Conservation (phyloP, 2,329 filamentous ascomycete genomes). For the Pseudogymnoascus verrucosus region DNA sequence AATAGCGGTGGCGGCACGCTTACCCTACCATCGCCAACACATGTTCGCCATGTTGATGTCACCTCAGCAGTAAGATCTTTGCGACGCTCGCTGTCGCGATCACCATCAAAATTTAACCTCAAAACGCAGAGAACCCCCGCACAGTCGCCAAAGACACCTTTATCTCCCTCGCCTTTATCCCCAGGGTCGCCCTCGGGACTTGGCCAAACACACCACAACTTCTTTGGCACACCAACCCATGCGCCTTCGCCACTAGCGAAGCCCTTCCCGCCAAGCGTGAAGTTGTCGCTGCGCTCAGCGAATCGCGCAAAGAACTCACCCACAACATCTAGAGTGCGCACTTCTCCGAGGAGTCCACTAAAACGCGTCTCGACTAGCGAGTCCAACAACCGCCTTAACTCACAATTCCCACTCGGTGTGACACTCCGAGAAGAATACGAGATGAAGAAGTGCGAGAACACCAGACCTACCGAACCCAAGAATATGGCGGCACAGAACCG, state of each 20-base stretch:
- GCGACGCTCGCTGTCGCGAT: slow-evolving; percentile 80
- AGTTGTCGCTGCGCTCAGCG: slow-evolving; percentile 56
- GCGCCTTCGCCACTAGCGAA: slow-evolving; percentile 49
- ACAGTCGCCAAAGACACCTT: slow-evolving; percentile 44
- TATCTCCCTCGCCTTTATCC: slow-evolving; percentile 50
- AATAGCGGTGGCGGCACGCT: slow-evolving; percentile 64
- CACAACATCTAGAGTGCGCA: slow-evolving; percentile 52
- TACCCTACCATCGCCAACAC: slow-evolving; percentile 79
- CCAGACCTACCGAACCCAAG: slow-evolving; percentile 36
- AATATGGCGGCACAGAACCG: slow-evolving; percentile 42
- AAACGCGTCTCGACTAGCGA: slow-evolving; percentile 60
- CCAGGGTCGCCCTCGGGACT: slow-evolving; percentile 42
- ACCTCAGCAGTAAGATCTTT: slow-evolving; percentile 75
- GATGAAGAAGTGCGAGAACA: slow-evolving; percentile 7
- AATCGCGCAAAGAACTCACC: slow-evolving; percentile 52
- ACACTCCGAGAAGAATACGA: slow-evolving; percentile 5
- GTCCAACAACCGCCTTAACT: slow-evolving; percentile 35
- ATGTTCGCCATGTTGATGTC: slow-evolving; percentile 73
- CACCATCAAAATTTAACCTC: slow-evolving; percentile 82
- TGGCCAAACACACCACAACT: slow-evolving; percentile 13
- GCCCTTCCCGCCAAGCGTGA: slow-evolving; percentile 58
- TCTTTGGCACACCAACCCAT: slow-evolving; percentile 27
- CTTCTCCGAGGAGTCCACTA: slow-evolving; percentile 72
- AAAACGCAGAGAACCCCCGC: slow-evolving; percentile 34
- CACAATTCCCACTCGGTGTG: not conserved